Evolutionary conservation across 192 early-diverging fungal species (phyloP).

Genomic region (Powellomyces hirtus): DNA sequence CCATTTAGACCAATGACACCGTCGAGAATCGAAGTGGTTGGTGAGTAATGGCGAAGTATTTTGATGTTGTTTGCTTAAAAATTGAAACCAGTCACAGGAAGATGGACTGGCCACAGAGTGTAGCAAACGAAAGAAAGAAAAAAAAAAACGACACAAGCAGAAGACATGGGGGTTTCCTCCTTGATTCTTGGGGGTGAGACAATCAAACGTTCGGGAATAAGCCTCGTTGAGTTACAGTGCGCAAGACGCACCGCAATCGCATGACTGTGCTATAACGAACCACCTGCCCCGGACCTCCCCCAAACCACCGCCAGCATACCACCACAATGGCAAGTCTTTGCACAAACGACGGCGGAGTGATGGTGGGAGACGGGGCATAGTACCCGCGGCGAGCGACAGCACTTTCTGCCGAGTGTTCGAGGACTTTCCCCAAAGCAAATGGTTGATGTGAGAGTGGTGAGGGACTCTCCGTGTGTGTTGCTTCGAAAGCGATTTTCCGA

Average conservation of each 20-base stretch:
- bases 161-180: conserved; percentile 7
- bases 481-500: conserved; percentile 36
- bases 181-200: conserved; percentile 9
- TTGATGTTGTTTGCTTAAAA: background rate
- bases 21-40: no score
- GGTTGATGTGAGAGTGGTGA: background rate
- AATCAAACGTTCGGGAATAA: conserved; percentile 24
- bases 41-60: no score
- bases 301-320: background rate
- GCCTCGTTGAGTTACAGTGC: conserved; percentile 34
- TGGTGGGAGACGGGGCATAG: background rate
- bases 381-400: conserved; percentile 22
- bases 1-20: no score
- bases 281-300: conserved; percentile 11
- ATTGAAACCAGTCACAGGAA: background rate
- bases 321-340: conserved; percentile 4
- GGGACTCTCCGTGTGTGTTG: conserved; percentile 28
- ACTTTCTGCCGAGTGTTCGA: conserved; percentile 35
- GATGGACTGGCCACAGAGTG: background rate
- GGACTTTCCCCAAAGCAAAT: conserved; percentile 36
- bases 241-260: conserved; percentile 21
- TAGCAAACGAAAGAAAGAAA: conserved; percentile 2
- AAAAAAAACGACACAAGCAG: no score
- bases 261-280: conserved; percentile 40
- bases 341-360: background rate